A percentile compares a stretch with the other conserved stretches of the same genome.
These are phyloP conservation scores for Phytopythium cucurbitacearum DNA, from an alignment of 352 stramenopile species.

Conservation along the genomic window DNA sequence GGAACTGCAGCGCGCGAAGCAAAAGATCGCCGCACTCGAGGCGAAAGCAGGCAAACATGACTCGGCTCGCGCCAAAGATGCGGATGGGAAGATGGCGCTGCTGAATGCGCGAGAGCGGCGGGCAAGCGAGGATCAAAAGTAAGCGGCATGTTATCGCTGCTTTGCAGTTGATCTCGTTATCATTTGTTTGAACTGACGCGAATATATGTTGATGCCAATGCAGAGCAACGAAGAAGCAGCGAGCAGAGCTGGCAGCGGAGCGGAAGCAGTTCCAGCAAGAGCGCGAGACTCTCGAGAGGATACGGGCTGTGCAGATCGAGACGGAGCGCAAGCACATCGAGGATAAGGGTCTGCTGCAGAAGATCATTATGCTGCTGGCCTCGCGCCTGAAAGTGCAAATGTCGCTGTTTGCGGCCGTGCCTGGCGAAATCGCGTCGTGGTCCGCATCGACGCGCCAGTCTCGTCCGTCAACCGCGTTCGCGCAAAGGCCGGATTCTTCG, in stretches of 20 bases:
- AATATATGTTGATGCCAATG: neutral
- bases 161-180: neutral
- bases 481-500: neutral
- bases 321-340: conserved; percentile 18
- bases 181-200: neutral
- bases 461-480: neutral
- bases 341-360: conserved; percentile 37
- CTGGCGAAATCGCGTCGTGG: conserved; percentile 4
- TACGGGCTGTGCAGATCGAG: conserved; percentile 2
- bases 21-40: conserved; percentile 44
- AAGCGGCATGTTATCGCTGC: neutral
- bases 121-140: conserved; percentile 48
- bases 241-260: conserved; percentile 23
- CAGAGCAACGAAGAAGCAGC: conserved; percentile 43
- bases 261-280: conserved; percentile 26
- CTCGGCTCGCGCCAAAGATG: conserved; percentile 23
- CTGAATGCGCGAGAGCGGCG: conserved; percentile 31
- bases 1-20: conserved; percentile 50
- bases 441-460: neutral
- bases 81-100: conserved; percentile 27
- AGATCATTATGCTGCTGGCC: conserved; percentile 41
- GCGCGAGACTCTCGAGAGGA: conserved; percentile 1
- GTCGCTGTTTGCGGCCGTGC: conserved; percentile 34
- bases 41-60: conserved; percentile 27
- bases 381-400: conserved; percentile 41